A percentile compares a stretch with the other conserved stretches of the same genome.
These are phyloP conservation scores for Amphichorda felina DNA, from an alignment of 2,329 filamentous ascomycete genomes.

Conservation along the genomic window DNA sequence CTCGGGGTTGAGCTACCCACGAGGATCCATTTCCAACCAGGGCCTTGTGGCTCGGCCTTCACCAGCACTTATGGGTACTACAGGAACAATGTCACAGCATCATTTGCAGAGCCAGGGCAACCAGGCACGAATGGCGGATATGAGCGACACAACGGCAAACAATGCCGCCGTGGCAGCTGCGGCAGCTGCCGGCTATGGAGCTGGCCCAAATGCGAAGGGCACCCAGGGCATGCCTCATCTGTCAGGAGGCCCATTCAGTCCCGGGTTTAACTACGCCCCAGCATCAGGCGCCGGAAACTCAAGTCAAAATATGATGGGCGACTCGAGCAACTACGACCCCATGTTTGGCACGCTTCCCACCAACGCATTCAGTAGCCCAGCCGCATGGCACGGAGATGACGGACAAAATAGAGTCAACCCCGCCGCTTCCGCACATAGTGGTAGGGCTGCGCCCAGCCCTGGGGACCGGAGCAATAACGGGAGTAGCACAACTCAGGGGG, in stretches of 20 bases:
- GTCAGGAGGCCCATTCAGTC: constrained; percentile 20
- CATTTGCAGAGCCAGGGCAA: not conserved
- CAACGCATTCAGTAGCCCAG: constrained; percentile 38
- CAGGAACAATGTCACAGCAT: not conserved
- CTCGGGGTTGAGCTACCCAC: constrained; percentile 18
- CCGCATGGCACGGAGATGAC: constrained; percentile 34
- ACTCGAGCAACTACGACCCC: constrained; percentile 34
- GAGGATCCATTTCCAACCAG: constrained; percentile 21
- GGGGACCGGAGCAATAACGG: constrained; percentile 36
- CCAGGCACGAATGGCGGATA: not conserved
- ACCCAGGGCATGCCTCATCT: not conserved
- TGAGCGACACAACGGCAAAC: not conserved
- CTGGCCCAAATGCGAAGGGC: not conserved
- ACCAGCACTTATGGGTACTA: no score
- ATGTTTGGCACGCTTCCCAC: constrained; percentile 47
- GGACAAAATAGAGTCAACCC: constrained; percentile 5
- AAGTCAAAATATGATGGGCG: constrained; percentile 13
- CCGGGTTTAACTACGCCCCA: constrained; percentile 24
- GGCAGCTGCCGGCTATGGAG: constrained; percentile 14
- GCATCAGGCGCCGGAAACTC: constrained; percentile 10
- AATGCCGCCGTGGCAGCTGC: constrained; percentile 1
- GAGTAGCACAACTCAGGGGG: constrained; percentile 33
- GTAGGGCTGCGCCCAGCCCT: constrained; percentile 21
- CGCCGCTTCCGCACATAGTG: not conserved
- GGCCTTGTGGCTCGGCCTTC: not conserved